These are phyloP conservation scores for Umbelopsis vinacea DNA, from an alignment of 192 early-diverging fungal genomes.

Conservation along the genomic window DNA sequence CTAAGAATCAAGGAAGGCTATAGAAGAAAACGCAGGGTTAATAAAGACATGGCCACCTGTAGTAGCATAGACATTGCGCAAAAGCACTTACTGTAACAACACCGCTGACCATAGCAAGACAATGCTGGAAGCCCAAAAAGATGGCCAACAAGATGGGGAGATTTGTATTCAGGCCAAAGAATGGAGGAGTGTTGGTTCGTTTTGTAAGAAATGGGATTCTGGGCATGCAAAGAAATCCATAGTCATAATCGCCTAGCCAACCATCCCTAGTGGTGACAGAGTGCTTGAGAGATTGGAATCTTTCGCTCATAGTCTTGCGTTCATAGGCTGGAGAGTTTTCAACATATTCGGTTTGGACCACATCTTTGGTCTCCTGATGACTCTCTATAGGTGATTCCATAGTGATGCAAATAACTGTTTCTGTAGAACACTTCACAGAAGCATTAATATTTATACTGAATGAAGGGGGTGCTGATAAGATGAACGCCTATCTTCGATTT, in stretches of 20 bases:
- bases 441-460: neutral
- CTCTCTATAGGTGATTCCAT: constrained; percentile 8
- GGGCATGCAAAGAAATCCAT: constrained; percentile 51
- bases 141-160: constrained; percentile 46
- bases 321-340: neutral
- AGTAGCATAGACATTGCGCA: too few species aligned
- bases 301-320: neutral
- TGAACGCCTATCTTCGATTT: constrained; percentile 2
- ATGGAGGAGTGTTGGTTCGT: constrained; percentile 41
- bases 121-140: constrained; percentile 44
- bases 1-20: constrained; percentile 16
- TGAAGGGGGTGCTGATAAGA: neutral
- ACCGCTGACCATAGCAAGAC: constrained; percentile 25
- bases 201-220: constrained; percentile 40
- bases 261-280: constrained; percentile 30
- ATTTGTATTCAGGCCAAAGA: constrained; percentile 47
- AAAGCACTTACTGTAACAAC: constrained; percentile 15
- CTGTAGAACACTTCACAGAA: neutral
- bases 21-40: neutral
- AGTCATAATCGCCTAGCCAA: constrained; percentile 57
- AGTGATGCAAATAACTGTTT: neutral
- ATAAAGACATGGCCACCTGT: neutral
- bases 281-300: neutral
- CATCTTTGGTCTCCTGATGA: neutral
- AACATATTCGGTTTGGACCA: constrained; percentile 7